A percentile compares a stretch with the other conserved stretches of the same genome.
These are phyloP conservation scores for Cucurbita argyrosperma DNA, from an alignment of 306 rosid species.

Conservation along the genomic window DNA sequence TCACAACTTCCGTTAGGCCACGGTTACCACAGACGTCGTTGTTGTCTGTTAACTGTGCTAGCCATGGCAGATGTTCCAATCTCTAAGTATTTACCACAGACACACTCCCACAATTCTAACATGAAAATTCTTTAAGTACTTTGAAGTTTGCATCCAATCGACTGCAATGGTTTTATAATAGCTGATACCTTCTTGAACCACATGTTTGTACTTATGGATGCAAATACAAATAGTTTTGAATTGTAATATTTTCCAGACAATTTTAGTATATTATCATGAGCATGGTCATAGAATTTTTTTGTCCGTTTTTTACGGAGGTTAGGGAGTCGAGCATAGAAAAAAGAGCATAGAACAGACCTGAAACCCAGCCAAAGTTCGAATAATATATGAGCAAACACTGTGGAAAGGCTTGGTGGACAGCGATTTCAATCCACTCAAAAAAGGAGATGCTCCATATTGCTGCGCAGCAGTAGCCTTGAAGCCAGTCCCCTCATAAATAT, in stretches of 20 bases:
- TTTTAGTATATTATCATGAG: not conserved
- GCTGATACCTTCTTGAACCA: not conserved
- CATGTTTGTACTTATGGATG: not conserved
- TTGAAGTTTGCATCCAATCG: not conserved
- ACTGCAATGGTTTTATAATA: not conserved
- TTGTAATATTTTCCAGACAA: not conserved
- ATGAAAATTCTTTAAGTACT: not conserved
- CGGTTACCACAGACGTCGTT: not conserved
- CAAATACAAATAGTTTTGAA: not conserved
- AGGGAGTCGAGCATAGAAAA: not conserved
- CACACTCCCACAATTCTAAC: not conserved
- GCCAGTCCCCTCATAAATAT: conserved; percentile 97
- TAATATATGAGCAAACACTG: conserved; percentile 89
- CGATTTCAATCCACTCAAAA: conserved; percentile 90
- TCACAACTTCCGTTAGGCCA: not conserved
- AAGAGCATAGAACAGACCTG: conserved; percentile 34
- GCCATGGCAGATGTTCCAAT: not conserved
- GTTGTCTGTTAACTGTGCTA: not conserved
- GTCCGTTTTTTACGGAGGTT: not conserved
- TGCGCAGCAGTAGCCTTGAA: conserved; percentile 96
- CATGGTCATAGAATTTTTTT: not conserved
- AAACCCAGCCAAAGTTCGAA: conserved; percentile 96
- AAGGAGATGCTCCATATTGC: conserved; percentile 93
- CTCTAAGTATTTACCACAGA: not conserved
- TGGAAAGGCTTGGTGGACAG: conserved; percentile 89